Evolutionary conservation across 805 yeast genomes (phyloP), one percentile per base, ranked within the genome.

Genomic region (Wickerhamomyces strasburgensis): DNA sequence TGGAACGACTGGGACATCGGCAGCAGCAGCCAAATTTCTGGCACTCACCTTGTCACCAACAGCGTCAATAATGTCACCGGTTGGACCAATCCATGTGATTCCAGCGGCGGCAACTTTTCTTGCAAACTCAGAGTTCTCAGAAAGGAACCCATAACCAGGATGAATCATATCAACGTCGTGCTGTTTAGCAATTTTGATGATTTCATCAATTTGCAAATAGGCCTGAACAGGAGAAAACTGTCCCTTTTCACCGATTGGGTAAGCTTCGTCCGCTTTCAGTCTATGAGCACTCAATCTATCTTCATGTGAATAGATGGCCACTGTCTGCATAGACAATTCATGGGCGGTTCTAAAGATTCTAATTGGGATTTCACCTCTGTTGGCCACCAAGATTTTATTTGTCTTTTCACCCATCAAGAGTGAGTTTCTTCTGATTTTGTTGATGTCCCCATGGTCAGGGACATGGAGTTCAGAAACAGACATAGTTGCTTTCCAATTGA

Each of bases 1-100:
- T 6, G 98, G 98, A 18, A 90, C 97, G 27, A 81, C 83, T 11
- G 98, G 98, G 14, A 90, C 98, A 39, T 78, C 61, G 54, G 86
- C 86, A 47, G 71, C 70, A 34, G 72, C 74, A 37, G 98, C 98
- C 54, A 90, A 72, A 50, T 69, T 75, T 70, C 98, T 79, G 31
- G 98, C 98, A 47, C 87, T 75, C 29, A 93, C 98, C 69, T 90
- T 90, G 67, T 90, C 98, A 61, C 98, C 98, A 21, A 90, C 96
- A 14, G 93, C 67, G 52, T 90, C 97, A 52, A 90, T 90, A 43
- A 94, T 93, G 38, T 69, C 68, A 53, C 83, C 77, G 15, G 88
- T 75, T 19, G 98, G 98, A 18, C 98, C 98, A 48, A 90, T 76
- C 98, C 98, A 90, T 36, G 85, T 85, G 56, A 90, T 83, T 27